phyloP scores from a whole-genome alignment of 805 yeast genomes.

The Ascoidea rubescens region DNA sequence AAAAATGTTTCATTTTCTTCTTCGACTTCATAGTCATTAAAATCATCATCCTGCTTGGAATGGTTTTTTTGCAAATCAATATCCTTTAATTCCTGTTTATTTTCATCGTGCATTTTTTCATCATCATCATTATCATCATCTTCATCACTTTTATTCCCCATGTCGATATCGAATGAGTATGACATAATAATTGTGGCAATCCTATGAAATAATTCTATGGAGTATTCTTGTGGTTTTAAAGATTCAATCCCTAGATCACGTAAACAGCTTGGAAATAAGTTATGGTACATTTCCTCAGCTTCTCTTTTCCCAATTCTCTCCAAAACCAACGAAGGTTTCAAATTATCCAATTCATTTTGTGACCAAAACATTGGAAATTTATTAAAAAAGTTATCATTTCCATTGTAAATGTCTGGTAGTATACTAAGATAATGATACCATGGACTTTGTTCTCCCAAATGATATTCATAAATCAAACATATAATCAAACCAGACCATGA shows the following conservation, averaged over 20 bases:
- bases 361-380: constrained; percentile 68
- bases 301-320: constrained; percentile 56
- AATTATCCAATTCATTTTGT: constrained; percentile 36
- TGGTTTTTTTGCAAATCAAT: background rate
- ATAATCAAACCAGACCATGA: constrained; percentile 76
- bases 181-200: constrained; percentile 78
- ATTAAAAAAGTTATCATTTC: constrained; percentile 25
- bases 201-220: constrained; percentile 47
- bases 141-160: constrained; percentile 15
- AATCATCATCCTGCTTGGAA: constrained; percentile 6
- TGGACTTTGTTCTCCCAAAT: constrained; percentile 28
- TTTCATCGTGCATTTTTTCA: constrained; percentile 11
- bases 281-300: constrained; percentile 47
- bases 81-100: constrained; percentile 11
- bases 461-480: constrained; percentile 47
- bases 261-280: constrained; percentile 26
- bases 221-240: constrained; percentile 14
- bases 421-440: constrained; percentile 68
- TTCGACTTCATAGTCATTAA: constrained; percentile 19
- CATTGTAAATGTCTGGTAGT: constrained; percentile 32
- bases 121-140: constrained; percentile 20
- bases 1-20: constrained; percentile 25
- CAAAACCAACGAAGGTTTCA: constrained; percentile 60
- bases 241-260: constrained; percentile 23
- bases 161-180: constrained; percentile 77